Base-by-base conservation (phyloP, 2,329 filamentous ascomycete genomes). In the Leptosphaerulina australis region DNA sequence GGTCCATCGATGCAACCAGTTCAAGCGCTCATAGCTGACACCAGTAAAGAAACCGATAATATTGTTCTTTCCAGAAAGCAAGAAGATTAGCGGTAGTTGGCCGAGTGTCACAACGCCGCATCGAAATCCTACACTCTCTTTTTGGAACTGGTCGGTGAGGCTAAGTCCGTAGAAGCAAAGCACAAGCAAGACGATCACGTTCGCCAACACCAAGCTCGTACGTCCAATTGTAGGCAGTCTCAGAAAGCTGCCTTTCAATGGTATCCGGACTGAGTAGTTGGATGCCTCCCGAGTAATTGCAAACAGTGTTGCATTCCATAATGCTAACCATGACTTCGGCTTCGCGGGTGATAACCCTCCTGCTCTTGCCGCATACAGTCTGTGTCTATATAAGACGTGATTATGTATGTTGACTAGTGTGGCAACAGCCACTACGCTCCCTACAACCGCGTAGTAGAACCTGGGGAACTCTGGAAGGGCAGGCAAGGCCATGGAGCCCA, bases 1-100 rank as follows among this genome's bases (percentile, higher is more conserved):
- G 8, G 86, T 82, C 87, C 87, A 90, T 53, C 87, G 81, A 62
- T 90, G 87, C 43, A 89, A 71, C 87, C 87, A 90, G 67, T 88
- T 89, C 50, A 90, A 74, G 7, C 84, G 79, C 71, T 90, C 87
- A 62, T 89, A 84, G 53, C 85, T 84, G 8, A 81, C 79, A 9
- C 86, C 87, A 3, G 81, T 78, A 18, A 90, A 71, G 44, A 79
- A 75, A 1, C 83, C 85, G n/a, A 89, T 72, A 15, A 83, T 73
- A 56, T 83, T 84, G 49, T 79, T 77, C 66, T 82, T 82, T 8
- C 80, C 79, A 1, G 81, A 76, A 26, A 84, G 74, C 9, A 84
- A 69, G 56, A 83, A 80, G 41, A 84, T 73, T n/a, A 84, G 65
- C 1, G 82, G 82, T 3, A 84, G 58, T 57, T 84, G 81, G 8